Evolutionary conservation across 768 basidiomycete species (phyloP).

Genomic region (Russula abietina): DNA sequence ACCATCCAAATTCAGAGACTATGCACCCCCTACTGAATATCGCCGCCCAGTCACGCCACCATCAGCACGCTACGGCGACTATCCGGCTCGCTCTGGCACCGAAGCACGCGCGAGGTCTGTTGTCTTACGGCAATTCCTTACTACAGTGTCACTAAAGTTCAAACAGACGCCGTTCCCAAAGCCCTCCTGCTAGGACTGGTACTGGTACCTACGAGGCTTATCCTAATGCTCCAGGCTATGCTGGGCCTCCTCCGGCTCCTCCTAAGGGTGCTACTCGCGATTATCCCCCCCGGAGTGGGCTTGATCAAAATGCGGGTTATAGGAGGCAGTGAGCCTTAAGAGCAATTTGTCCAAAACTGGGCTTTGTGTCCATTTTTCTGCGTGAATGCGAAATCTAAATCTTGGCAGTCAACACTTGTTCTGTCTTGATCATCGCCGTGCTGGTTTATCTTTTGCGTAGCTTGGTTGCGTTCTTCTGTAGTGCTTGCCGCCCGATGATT

Average conservation of each 20-base stretch:
- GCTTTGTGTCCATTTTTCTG: constrained; percentile 11
- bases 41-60: constrained; percentile 29
- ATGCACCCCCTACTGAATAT: constrained; percentile 24
- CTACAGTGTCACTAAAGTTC: neutral
- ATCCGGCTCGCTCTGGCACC: constrained; percentile 26
- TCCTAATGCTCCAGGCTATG: constrained; percentile 21
- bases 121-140: neutral
- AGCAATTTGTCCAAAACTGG: constrained; percentile 9
- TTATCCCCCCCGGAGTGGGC: constrained; percentile 25
- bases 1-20: constrained; percentile 20
- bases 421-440: constrained; percentile 22
- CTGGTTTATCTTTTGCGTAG: constrained; percentile 25
- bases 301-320: constrained; percentile 23
- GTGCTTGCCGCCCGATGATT: constrained; percentile 23
- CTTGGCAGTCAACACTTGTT: constrained; percentile 23
- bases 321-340: constrained; percentile 22
- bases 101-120: constrained; percentile 24
- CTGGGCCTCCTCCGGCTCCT: constrained; percentile 24
- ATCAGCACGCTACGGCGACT: constrained; percentile 25
- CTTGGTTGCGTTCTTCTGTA: constrained; percentile 25
- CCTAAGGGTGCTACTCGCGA: constrained; percentile 25
- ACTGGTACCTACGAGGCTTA: constrained; percentile 26
- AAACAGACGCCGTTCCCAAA: constrained; percentile 26
- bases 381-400: constrained; percentile 16
- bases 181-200: constrained; percentile 24